phyloP scores from a whole-genome alignment of 2,329 filamentous ascomycete species.

The Lachnellula hyalina region DNA sequence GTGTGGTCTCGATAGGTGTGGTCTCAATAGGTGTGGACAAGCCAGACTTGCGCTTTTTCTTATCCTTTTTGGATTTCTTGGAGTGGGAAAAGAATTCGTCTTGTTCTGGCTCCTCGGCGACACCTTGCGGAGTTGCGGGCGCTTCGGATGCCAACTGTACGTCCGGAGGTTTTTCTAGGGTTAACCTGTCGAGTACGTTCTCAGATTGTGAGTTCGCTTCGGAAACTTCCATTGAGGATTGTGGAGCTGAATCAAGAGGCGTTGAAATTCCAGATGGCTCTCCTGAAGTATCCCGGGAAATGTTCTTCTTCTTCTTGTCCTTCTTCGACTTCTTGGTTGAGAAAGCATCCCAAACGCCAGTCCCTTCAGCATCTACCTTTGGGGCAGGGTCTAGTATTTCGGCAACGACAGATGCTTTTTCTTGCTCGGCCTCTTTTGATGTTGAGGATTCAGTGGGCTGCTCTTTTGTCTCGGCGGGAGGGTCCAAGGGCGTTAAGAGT shows the following conservation, averaged over 20 bases:
- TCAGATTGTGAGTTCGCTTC: background rate
- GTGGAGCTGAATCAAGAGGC: background rate
- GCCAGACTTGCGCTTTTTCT: constrained; percentile 14
- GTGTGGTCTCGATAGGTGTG: constrained; percentile 2
- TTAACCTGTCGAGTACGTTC: background rate
- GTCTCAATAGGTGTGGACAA: background rate
- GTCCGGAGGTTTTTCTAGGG: background rate
- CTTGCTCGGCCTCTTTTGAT: background rate
- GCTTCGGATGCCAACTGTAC: background rate
- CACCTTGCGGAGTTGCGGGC: background rate
- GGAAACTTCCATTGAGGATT: background rate
- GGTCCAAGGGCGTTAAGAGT: background rate
- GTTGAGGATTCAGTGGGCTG: background rate
- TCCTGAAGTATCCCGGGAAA: background rate
- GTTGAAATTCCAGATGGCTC: constrained; percentile 6
- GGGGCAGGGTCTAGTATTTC: background rate
- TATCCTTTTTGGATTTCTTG: constrained; percentile 33
- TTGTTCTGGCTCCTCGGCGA: background rate
- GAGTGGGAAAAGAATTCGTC: background rate
- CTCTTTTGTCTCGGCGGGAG: background rate
- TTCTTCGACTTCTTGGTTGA: background rate
- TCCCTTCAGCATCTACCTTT: constrained; percentile 3
- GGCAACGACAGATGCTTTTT: background rate
- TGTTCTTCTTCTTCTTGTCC: constrained; percentile 1
- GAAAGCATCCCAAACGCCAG: constrained; percentile 8